phyloP scores from a whole-genome alignment of 139 green algal species.

The Eudorina sp. region DNA sequence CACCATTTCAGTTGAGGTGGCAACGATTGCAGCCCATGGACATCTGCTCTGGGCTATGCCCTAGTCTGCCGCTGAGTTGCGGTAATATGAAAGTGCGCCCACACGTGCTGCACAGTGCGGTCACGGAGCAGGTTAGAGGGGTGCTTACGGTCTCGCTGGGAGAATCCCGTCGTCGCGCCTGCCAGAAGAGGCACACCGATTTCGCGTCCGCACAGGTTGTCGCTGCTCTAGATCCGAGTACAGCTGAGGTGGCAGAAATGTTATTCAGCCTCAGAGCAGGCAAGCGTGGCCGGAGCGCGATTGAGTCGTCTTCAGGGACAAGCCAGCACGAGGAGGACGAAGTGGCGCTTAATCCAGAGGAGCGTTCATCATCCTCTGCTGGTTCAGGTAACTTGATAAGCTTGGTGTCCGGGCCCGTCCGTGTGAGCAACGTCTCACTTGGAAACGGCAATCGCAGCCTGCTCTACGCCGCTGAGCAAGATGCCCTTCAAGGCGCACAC shows the following conservation, averaged over 20 bases:
- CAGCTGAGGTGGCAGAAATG: constrained; percentile 17
- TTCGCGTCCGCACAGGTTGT: not conserved
- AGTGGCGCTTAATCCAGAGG: not conserved
- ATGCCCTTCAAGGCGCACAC: not conserved
- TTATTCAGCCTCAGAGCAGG: constrained; percentile 23
- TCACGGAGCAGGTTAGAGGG: constrained; percentile 1
- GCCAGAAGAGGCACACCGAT: not conserved
- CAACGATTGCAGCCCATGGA: not conserved
- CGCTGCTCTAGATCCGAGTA: not conserved
- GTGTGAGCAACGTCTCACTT: not conserved
- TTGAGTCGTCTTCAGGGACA: not conserved
- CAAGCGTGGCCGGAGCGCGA: not conserved
- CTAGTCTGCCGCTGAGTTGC: not conserved
- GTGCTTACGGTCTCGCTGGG: not conserved
- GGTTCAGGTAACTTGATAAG: not conserved
- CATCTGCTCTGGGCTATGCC: not conserved
- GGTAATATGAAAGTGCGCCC: not conserved
- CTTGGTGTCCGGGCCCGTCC: not conserved
- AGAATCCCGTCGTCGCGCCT: not conserved
- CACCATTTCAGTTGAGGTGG: not conserved
- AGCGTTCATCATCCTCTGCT: constrained; percentile 13
- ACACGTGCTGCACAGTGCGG: not conserved
- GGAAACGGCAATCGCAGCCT: no score
- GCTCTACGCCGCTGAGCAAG: not conserved
- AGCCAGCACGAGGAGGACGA: constrained; percentile 3